phyloP scores from a whole-genome alignment of 768 basidiomycete species.

The Amanita jacksonii region DNA sequence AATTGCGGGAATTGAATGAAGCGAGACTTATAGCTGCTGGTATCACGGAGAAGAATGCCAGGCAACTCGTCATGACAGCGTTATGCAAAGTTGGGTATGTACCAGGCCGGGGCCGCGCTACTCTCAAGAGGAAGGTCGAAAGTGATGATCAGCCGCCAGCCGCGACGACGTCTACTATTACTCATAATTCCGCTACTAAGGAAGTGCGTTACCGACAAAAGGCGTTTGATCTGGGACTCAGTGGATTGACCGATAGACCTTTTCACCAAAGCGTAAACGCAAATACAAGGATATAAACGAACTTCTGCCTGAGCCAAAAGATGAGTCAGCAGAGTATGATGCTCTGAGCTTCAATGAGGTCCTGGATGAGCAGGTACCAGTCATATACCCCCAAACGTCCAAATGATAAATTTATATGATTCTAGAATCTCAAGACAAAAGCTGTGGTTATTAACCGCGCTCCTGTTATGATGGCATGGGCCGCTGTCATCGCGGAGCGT shows the following conservation, averaged over 20 bases:
- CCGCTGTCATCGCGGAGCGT: constrained; percentile 73
- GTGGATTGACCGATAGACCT: constrained; percentile 22
- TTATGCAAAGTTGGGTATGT: constrained; percentile 58
- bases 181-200: background rate
- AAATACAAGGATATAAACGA: constrained; percentile 47
- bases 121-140: constrained; percentile 16
- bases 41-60: constrained; percentile 52
- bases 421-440: constrained; percentile 50
- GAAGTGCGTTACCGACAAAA: background rate
- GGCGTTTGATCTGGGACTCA: background rate
- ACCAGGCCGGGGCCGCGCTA: constrained; percentile 49
- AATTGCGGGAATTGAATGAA: constrained; percentile 50
- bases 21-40: constrained; percentile 48
- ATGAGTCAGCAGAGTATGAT: constrained; percentile 41
- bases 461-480: constrained; percentile 93
- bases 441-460: constrained; percentile 77
- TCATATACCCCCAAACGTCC: background rate
- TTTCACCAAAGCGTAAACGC: constrained; percentile 44
- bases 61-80: constrained; percentile 50
- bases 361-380: constrained; percentile 56
- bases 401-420: constrained; percentile 5
- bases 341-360: constrained; percentile 67
- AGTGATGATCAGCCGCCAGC: constrained; percentile 11
- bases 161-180: constrained; percentile 8
- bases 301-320: constrained; percentile 42